These are phyloP conservation scores for Verticillium isaacii DNA, from an alignment of 2,329 filamentous ascomycete genomes.

Conservation along the genomic window DNA sequence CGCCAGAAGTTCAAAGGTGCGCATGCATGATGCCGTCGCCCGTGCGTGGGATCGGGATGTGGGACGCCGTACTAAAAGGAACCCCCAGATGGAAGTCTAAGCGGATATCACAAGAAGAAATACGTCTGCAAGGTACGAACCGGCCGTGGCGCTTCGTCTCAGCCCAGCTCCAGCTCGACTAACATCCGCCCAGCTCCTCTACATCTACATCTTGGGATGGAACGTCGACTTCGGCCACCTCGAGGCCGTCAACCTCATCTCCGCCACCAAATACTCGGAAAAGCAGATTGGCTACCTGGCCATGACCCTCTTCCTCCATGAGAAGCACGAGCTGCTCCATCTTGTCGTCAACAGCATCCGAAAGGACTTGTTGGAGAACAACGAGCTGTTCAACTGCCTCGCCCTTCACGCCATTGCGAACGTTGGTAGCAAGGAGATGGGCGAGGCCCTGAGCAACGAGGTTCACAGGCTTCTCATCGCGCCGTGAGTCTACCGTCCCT, in stretches of 20 bases:
- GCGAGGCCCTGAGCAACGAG: slow-evolving; percentile 84
- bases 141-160: neutral
- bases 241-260: slow-evolving; percentile 96
- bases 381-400: slow-evolving; percentile 96
- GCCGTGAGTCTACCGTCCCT: slow-evolving; percentile 56
- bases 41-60: neutral
- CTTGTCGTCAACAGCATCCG: slow-evolving; percentile 97
- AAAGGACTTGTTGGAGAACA: slow-evolving; percentile 90
- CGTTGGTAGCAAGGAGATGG: slow-evolving; percentile 94
- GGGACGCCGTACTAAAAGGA: slow-evolving; percentile 20
- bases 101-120: slow-evolving; percentile 99
- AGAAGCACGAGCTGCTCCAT: slow-evolving; percentile 93
- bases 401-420: slow-evolving; percentile 97
- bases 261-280: slow-evolving; percentile 94
- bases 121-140: slow-evolving; percentile 89
- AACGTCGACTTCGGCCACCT: slow-evolving; percentile 98
- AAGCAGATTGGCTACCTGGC: slow-evolving; percentile 99
- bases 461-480: slow-evolving; percentile 93
- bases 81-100: slow-evolving; percentile 72
- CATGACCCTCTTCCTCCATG: slow-evolving; percentile 94
- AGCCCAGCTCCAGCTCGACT: neutral
- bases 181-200: slow-evolving; percentile 59
- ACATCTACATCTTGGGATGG: slow-evolving; percentile 98
- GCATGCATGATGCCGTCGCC: slow-evolving; percentile 10
- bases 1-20: slow-evolving; percentile 91